Evolutionary conservation across 2,329 filamentous ascomycete genomes (phyloP).

Genomic region (Pseudocercospora musae): DNA sequence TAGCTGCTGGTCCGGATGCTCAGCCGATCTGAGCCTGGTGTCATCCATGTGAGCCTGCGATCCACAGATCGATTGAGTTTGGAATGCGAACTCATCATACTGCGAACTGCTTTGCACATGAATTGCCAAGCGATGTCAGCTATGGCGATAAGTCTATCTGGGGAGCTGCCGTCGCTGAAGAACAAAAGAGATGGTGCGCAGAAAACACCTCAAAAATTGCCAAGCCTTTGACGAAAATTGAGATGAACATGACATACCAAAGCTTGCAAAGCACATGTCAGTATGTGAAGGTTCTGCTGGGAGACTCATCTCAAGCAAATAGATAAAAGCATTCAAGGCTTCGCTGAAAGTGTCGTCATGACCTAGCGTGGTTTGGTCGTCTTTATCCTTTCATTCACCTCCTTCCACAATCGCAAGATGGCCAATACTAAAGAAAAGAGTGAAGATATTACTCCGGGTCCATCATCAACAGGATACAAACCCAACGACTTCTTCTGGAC

Average conservation of each 20-base stretch:
- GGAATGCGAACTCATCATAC: not conserved
- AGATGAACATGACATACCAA: too few species aligned
- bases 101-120: not conserved
- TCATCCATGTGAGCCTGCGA: not conserved
- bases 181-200: rapidly evolving
- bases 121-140: too few species aligned
- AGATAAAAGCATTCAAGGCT: too few species aligned
- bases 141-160: too few species aligned
- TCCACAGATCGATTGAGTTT: not conserved
- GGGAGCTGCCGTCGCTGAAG: too few species aligned
- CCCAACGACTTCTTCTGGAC: constrained; percentile 9
- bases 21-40: not conserved
- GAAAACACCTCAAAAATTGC: not conserved
- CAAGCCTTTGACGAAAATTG: not conserved
- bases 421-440: not conserved
- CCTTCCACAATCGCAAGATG: not conserved
- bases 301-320: too few species aligned
- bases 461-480: constrained; percentile 6
- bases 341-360: too few species aligned
- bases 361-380: not conserved
- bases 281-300: too few species aligned
- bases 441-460: not conserved
- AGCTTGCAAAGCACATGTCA: too few species aligned
- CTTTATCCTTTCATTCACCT: not conserved
- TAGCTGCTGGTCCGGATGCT: not conserved